A percentile compares a stretch with the other conserved stretches of the same genome.
Conservation (phyloP, 352 stramenopile genomes). For the Phytophthora brassicae region DNA sequence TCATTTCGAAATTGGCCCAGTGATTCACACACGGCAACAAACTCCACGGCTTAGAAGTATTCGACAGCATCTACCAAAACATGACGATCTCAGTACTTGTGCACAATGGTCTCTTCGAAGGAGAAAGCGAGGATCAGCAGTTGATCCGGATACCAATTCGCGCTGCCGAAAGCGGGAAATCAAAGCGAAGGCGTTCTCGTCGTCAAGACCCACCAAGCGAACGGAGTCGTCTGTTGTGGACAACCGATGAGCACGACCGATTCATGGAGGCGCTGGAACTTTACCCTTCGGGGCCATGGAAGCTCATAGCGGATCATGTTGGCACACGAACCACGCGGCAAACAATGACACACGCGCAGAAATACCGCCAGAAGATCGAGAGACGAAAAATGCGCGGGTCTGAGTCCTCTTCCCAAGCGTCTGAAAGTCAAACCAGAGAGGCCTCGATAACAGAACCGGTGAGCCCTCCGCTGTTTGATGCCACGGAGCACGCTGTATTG, state of each 20-base stretch:
- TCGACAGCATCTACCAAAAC: conserved; percentile 1
- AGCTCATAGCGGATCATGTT: conserved; percentile 30
- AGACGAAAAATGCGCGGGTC: not conserved
- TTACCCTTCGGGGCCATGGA: conserved; percentile 34
- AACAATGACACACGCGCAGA: conserved; percentile 43
- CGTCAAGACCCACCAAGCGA: conserved; percentile 20
- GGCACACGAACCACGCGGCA: conserved; percentile 31
- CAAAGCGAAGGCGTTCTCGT: conserved; percentile 16
- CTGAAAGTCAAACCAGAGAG: not conserved
- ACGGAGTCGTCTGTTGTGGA: conserved; percentile 33
- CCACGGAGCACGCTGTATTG: conserved; percentile 19
- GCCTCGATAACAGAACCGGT: conserved; percentile 9
- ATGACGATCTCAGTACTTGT: conserved; percentile 29
- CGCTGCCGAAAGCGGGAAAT: conserved; percentile 1
- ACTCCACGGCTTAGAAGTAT: not conserved
- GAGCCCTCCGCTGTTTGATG: not conserved
- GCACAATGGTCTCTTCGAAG: conserved; percentile 24
- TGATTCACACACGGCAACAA: conserved; percentile 9
- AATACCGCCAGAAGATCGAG: conserved; percentile 41
- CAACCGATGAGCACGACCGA: conserved; percentile 35
- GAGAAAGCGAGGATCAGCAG: conserved; percentile 25
- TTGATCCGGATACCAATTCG: conserved; percentile 27
- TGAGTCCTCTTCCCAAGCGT: not conserved
- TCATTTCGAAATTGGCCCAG: conserved; percentile 22
- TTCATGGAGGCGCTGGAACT: conserved; percentile 39